Evolutionary conservation across 192 early-diverging fungal genomes (phyloP), one percentile per base, ranked within the genome.

Genomic region (Hyaloraphidium curvatum): DNA sequence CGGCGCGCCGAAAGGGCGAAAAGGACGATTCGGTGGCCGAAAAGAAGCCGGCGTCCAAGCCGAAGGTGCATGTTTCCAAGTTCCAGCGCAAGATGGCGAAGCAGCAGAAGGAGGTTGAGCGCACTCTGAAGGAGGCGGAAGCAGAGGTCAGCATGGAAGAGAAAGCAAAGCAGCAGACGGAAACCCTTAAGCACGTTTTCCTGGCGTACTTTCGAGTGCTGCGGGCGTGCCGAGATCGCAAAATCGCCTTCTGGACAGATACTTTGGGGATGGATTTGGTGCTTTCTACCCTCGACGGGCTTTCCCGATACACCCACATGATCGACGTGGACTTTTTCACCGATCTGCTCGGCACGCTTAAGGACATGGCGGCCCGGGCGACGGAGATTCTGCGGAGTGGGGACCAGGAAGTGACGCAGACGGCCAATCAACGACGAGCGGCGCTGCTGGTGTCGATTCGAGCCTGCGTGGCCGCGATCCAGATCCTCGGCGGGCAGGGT

Each of bases 281-380:
- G n/a, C n/a, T n/a, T n/a, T n/a, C n/a, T n/a, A n/a, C n/a, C n/a
- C n/a, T n/a, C n/a, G n/a, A n/a, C n/a, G n/a, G n/a, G n/a, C n/a
- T n/a, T n/a, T n/a, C n/a, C n/a, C n/a, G n/a, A n/a, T n/a, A n/a
- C n/a, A n/a, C 91, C 11, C 94, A 95, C 64, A 65, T 97, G 30
- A 97, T 97, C 65, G 91, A 83, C 57, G 79, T 97, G 22, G 91
- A 97, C 54, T 93, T 92, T 54, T 97, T 93, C 64, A 70, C 79
- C 3, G 91, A 95, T 64, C 64, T 97, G 58, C 63, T 97, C 39
- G 69, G 79, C 22, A 70, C 84, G 19, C 70, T 97, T 23, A 86
- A 87, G 59, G 77, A 74, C 37, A 86, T 95, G 19, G 82, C 85
- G 69, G 62, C 70, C 35, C 68, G 52, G 70, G 66, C 1, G 70